Percentiles rank a stretch among this genome's conserved stretches.
Evolutionary conservation across 768 basidiomycete species (phyloP).

Genomic region (Megacollybia marginata): DNA sequence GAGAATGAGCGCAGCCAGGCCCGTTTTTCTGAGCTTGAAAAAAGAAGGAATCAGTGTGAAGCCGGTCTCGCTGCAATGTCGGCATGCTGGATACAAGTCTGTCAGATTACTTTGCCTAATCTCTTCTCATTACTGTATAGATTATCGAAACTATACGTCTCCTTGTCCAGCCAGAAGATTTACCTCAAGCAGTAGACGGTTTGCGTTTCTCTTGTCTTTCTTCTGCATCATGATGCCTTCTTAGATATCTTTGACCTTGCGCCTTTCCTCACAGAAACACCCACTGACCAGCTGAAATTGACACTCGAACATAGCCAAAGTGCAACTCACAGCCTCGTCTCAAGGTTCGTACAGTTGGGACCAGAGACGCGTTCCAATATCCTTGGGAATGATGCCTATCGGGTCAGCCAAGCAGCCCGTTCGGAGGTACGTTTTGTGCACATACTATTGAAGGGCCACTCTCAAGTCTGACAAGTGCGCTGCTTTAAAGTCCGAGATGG

Average conservation of each 20-base stretch:
- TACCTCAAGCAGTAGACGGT: slow-evolving; percentile 39
- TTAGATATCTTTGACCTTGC: slow-evolving; percentile 42
- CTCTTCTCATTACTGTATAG: slow-evolving; percentile 24
- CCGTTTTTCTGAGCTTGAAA: slow-evolving; percentile 59
- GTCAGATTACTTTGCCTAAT: too few species aligned
- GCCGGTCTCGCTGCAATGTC: slow-evolving; percentile 67
- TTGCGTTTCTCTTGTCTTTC: slow-evolving; percentile 4
- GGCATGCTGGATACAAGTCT: slow-evolving; percentile 76
- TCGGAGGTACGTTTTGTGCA: too few species aligned
- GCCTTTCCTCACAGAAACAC: slow-evolving; percentile 28
- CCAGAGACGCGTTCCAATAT: too few species aligned
- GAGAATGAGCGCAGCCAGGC: slow-evolving; percentile 59
- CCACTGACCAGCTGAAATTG: too few species aligned
- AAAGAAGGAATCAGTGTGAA: slow-evolving; percentile 58
- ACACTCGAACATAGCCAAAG: slow-evolving; percentile 49
- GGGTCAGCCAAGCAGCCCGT: too few species aligned
- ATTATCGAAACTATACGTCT: slow-evolving; percentile 60
- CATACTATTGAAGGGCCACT: slow-evolving; percentile 1
- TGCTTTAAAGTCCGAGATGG: slow-evolving; percentile 52
- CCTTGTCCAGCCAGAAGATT: slow-evolving; percentile 44
- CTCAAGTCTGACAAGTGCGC: slow-evolving; percentile 36
- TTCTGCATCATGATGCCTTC: slow-evolving; percentile 1
- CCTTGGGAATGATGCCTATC: too few species aligned
- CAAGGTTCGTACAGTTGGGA: too few species aligned
- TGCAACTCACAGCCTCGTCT: too few species aligned